Conservation (phyloP, 2,329 filamentous ascomycete genomes). For the Allantophomopsis cytisporea region DNA sequence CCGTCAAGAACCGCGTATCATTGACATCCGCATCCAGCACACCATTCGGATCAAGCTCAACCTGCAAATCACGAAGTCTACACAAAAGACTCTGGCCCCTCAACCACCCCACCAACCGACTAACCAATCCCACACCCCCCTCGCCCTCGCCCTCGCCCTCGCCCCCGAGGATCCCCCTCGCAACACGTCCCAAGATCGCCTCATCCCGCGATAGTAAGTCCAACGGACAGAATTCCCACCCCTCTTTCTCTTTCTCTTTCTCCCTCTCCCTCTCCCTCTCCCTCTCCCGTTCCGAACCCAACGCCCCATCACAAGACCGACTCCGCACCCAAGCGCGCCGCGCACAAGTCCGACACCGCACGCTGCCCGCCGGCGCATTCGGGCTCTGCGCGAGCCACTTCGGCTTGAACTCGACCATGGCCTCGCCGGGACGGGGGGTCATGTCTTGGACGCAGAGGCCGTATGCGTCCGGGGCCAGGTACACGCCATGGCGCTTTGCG, state of each 20-base stretch:
- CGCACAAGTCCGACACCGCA: slow-evolving; percentile 65
- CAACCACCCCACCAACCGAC: slow-evolving; percentile 22
- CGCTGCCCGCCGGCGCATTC: slow-evolving; percentile 47
- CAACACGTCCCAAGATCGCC: slow-evolving; percentile 26
- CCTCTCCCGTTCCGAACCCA: too few species aligned
- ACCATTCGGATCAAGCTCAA: slow-evolving; percentile 16
- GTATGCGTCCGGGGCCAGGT: slow-evolving; percentile 40
- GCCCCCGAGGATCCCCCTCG: slow-evolving; percentile 14
- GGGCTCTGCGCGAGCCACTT: slow-evolving; percentile 75
- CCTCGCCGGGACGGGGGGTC: slow-evolving; percentile 13
- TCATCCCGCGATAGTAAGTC: slow-evolving; percentile 41
- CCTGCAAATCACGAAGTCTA: slow-evolving; percentile 27
- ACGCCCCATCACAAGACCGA: too few species aligned
- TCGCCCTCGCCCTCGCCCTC: slow-evolving; percentile 4
- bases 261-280: too few species aligned
- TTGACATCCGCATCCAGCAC: slow-evolving; percentile 16
- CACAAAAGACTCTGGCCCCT: slow-evolving; percentile 9
- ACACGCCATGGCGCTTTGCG: slow-evolving; percentile 32
- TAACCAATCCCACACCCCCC: too few species aligned
- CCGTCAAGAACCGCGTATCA: slow-evolving; percentile 42
- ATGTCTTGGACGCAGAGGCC: slow-evolving; percentile 59
- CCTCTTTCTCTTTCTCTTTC: too few species aligned
- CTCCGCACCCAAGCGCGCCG: slow-evolving; percentile 6
- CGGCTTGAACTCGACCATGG: slow-evolving; percentile 63
- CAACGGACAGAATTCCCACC: slow-evolving; percentile 36